These are phyloP conservation scores for Apiospora pterosperma DNA, from an alignment of 2,329 filamentous ascomycete genomes.

Conservation along the genomic window DNA sequence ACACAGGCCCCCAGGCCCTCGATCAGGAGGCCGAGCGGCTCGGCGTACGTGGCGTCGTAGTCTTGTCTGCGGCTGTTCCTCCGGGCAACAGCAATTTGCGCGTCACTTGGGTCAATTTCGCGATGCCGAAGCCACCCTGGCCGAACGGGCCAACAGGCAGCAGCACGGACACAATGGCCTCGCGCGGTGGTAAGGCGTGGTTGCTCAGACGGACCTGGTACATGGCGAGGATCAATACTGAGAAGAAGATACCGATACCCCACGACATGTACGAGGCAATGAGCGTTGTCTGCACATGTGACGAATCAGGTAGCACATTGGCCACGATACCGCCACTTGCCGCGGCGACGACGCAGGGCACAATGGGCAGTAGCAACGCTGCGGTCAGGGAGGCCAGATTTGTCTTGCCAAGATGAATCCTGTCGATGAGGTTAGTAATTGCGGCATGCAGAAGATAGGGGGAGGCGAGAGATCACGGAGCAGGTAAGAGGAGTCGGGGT, in stretches of 20 bases:
- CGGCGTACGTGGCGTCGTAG: constrained; percentile 32
- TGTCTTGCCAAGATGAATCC: neutral
- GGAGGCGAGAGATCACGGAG: neutral
- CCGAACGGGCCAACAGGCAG: constrained; percentile 61
- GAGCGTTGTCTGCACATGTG: constrained; percentile 58
- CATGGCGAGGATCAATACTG: constrained; percentile 50
- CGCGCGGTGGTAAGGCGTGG: constrained; percentile 62
- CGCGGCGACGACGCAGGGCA: constrained; percentile 59
- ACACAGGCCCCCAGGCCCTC: constrained; percentile 48
- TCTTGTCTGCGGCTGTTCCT: constrained; percentile 13
- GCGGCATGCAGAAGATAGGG: neutral
- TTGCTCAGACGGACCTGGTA: constrained; percentile 68
- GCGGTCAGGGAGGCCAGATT: neutral
- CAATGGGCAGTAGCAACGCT: constrained; percentile 56
- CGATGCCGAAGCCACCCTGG: constrained; percentile 54
- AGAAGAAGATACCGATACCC: constrained; percentile 54
- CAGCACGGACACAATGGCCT: constrained; percentile 62
- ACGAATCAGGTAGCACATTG: constrained; percentile 49
- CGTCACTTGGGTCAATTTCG: constrained; percentile 39
- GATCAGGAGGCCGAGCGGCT: constrained; percentile 31
- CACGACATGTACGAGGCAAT: constrained; percentile 66
- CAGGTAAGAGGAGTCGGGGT: neutral
- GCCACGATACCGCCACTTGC: constrained; percentile 63
- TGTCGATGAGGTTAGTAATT: constrained; percentile 31
- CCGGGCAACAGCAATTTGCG: constrained; percentile 20